Conservation (phyloP, 257 asterid species). For the Solanum arcanum region DNA sequence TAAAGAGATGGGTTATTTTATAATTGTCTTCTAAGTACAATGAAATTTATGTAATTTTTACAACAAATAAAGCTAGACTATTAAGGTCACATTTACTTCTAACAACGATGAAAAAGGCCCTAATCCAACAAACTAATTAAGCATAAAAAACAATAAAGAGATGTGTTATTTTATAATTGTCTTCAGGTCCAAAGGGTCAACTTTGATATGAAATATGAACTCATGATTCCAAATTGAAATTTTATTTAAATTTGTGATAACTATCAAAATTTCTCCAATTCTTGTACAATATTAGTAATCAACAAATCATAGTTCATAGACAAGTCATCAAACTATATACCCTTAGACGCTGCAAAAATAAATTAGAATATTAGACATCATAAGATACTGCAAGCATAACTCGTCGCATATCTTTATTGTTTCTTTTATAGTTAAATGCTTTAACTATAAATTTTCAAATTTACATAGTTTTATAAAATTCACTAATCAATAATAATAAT, state of each 20-base stretch:
- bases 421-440: too few relatives aligned
- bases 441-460: too few relatives aligned
- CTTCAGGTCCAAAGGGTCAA: not conserved
- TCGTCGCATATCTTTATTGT: not conserved
- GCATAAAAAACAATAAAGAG: not conserved
- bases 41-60: too few relatives aligned
- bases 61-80: not conserved
- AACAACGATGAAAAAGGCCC: not conserved
- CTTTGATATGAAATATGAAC: too few relatives aligned
- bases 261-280: too few relatives aligned
- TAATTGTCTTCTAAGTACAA: too few relatives aligned
- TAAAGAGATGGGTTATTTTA: too few relatives aligned
- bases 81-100: not conserved
- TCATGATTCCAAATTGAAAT: not conserved
- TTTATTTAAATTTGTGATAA: too few relatives aligned
- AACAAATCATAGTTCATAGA: not conserved
- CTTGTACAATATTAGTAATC: too few relatives aligned
- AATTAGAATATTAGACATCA: not conserved
- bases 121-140: not conserved
- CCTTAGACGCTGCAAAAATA: not conserved
- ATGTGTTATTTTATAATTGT: not conserved
- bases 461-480: not conserved
- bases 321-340: too few relatives aligned
- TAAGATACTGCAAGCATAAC: not conserved
- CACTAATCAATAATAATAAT: too few relatives aligned